Conservation (phyloP, 768 basidiomycete genomes). For the Suillus fuscotomentosus region DNA sequence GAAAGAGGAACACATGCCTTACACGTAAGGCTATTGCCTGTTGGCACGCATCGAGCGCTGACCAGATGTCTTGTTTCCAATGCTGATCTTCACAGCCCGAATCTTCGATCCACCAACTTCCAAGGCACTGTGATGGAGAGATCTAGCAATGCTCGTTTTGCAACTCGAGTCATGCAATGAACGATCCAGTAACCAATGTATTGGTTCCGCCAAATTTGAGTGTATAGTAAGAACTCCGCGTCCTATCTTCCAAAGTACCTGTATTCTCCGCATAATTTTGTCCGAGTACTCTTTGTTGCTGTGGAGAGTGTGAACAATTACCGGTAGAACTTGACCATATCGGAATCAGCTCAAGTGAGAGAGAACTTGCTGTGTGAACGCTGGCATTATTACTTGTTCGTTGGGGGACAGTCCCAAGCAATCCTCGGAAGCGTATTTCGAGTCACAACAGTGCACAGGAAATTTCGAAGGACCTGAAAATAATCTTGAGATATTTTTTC, state of each 20-base stretch:
- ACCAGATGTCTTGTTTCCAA: constrained; percentile 8
- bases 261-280: not conserved
- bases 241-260: not conserved
- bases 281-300: not conserved
- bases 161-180: not conserved
- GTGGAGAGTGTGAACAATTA: not conserved
- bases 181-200: not conserved
- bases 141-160: not conserved
- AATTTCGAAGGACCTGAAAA: not conserved
- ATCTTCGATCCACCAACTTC: not conserved
- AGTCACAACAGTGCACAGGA: not conserved
- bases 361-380: not conserved
- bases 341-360: not conserved
- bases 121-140: not conserved
- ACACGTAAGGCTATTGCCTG: constrained; percentile 3
- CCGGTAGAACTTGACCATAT: not conserved
- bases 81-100: constrained; percentile 10
- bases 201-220: not conserved
- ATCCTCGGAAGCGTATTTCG: not conserved
- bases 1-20: not conserved
- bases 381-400: not conserved
- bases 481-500: not conserved
- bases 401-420: not conserved
- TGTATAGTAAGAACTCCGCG: not conserved
- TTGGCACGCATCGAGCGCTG: not conserved